Percentiles rank a stretch among this genome's conserved stretches.
phyloP scores from a whole-genome alignment of 805 yeast genomes.

The Saccharomycopsis vini region DNA sequence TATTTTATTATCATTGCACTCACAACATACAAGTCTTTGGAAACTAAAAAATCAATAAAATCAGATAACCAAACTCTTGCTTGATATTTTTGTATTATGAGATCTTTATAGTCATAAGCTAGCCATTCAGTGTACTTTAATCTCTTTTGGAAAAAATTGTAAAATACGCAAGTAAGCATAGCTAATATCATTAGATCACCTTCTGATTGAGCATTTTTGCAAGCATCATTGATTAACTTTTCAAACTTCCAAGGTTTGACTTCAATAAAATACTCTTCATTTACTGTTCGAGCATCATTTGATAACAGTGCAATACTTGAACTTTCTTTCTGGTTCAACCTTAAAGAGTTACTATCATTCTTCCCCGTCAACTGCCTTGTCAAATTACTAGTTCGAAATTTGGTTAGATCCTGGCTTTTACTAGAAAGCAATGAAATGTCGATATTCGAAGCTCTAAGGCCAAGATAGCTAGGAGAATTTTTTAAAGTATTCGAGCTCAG shows the following conservation, averaged over 20 bases:
- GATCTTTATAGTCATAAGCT: slow-evolving; percentile 17
- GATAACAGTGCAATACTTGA: not conserved
- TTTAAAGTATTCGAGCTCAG: no score
- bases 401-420: no score
- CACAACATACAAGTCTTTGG: slow-evolving; percentile 43
- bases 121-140: slow-evolving; percentile 14
- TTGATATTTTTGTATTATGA: slow-evolving; percentile 17
- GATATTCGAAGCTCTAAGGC: no score
- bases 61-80: slow-evolving; percentile 48
- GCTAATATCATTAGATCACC: slow-evolving; percentile 61
- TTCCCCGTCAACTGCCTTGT: slow-evolving; percentile 2
- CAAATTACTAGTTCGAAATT: slow-evolving; percentile 3
- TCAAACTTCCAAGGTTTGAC: slow-evolving; percentile 49
- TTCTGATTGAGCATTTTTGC: slow-evolving; percentile 46
- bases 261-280: not conserved
- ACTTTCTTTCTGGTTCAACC: no score
- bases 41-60: slow-evolving; percentile 46
- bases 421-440: no score
- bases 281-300: not conserved
- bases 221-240: slow-evolving; percentile 39
- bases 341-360: not conserved
- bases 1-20: slow-evolving; percentile 48
- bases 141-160: slow-evolving; percentile 25
- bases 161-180: slow-evolving; percentile 47
- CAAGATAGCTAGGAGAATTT: no score